Evolutionary conservation across 2,329 filamentous ascomycete species (phyloP).

Genomic region (Alternaria hordeiaustralica): DNA sequence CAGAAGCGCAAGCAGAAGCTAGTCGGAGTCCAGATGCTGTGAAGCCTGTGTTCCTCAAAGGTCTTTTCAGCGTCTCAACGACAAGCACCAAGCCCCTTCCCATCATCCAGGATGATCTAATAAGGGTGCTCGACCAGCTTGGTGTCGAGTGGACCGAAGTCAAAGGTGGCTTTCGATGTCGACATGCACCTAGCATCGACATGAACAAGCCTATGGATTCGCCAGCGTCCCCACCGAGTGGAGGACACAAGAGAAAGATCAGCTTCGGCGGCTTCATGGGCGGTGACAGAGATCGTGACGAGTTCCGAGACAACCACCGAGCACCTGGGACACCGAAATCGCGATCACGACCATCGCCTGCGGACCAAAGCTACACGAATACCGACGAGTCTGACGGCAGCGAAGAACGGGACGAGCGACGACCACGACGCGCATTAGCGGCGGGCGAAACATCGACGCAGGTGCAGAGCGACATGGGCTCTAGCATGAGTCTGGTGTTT

Average conservation of each 20-base stretch:
- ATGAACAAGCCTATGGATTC: conserved; percentile 73
- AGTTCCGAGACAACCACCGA: conserved; percentile 68
- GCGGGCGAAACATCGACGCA: conserved; percentile 91
- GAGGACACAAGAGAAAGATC: conserved; percentile 74
- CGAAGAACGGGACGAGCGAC: conserved; percentile 57
- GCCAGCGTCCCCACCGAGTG: conserved; percentile 44
- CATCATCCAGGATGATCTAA: conserved; percentile 87
- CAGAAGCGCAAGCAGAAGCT: conserved; percentile 59
- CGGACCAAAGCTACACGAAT: conserved; percentile 79
- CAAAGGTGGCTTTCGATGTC: conserved; percentile 89
- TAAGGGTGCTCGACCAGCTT: conserved; percentile 84
- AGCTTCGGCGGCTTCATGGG: conserved; percentile 78
- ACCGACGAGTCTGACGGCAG: conserved; percentile 87
- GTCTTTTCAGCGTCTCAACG: conserved; percentile 94
- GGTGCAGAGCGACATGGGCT: conserved; percentile 87
- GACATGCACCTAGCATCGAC: conserved; percentile 88
- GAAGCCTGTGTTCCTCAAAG: conserved; percentile 95
- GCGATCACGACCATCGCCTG: conserved; percentile 55
- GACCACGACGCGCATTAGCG: conserved; percentile 49
- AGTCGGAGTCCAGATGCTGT: conserved; percentile 74
- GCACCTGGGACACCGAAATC: conserved; percentile 57
- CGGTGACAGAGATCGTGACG: conserved; percentile 65
- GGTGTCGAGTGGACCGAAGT: conserved; percentile 93
- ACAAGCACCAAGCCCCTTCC: conserved; percentile 90
- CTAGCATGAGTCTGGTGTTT: conserved; percentile 83